Conservation (phyloP, 2,329 filamentous ascomycete species). For the Paraphaeosphaeria sporulosa region DNA sequence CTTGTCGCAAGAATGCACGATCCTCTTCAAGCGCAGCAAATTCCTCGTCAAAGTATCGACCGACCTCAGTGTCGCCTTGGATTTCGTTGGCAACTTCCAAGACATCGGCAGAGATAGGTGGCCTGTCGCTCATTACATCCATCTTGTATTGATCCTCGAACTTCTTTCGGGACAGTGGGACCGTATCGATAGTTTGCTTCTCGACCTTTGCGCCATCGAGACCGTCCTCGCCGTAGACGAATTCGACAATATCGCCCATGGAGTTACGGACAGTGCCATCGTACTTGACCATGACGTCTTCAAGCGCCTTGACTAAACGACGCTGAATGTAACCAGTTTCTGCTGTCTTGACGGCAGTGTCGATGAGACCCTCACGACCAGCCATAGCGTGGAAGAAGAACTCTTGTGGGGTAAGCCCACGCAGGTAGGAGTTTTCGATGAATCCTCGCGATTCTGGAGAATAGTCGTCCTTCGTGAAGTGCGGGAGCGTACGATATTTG, state of each 20-base stretch:
- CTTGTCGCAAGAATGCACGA: slow-evolving; percentile 74
- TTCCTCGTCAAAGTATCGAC: slow-evolving; percentile 86
- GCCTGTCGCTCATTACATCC: slow-evolving; percentile 79
- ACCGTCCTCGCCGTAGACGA: slow-evolving; percentile 97
- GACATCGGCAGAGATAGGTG: slow-evolving; percentile 70
- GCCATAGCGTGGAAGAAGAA: slow-evolving; percentile 99
- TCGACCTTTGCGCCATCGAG: slow-evolving; percentile 94
- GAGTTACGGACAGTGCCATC: slow-evolving; percentile 98
- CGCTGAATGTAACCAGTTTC: slow-evolving; percentile 99
- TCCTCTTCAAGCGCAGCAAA: slow-evolving; percentile 81
- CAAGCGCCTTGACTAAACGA: slow-evolving; percentile 95
- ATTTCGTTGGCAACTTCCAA: slow-evolving; percentile 89
- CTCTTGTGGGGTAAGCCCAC: slow-evolving; percentile 91
- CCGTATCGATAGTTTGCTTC: slow-evolving; percentile 86
- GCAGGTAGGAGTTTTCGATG: slow-evolving; percentile 97
- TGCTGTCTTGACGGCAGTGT: slow-evolving; percentile 98
- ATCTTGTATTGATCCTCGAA: slow-evolving; percentile 86
- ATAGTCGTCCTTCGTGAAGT: slow-evolving; percentile 99
- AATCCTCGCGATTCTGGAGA: slow-evolving; percentile 96
- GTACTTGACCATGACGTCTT: slow-evolving; percentile 97
- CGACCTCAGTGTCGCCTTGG: slow-evolving; percentile 84
- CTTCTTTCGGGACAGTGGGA: slow-evolving; percentile 77
- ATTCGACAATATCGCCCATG: slow-evolving; percentile 93
- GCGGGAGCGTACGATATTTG: slow-evolving; percentile 95
- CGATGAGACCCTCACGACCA: slow-evolving; percentile 98